Evolutionary conservation across 306 rosid genomes (phyloP), one percentile per base, ranked within the genome.

Genomic region (Dicorynia guianensis): DNA sequence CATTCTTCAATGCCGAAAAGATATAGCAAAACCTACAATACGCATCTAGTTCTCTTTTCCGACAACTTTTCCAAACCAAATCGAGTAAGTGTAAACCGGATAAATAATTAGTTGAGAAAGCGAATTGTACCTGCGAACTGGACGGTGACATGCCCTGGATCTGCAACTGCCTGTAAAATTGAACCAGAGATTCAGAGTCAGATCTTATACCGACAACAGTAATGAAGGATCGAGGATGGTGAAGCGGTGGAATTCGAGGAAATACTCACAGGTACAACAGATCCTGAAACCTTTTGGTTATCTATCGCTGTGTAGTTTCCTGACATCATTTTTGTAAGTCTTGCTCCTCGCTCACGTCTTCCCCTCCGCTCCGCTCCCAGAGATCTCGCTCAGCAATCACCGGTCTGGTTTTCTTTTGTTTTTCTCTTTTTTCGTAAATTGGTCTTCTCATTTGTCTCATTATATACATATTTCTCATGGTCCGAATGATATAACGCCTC

Each of bases 221-320:
- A 34, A 4, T 18, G 8, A 34, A 46, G 39, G 33, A 43, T n/a
- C 11, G 3, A 48, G 60, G 20, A 54, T 5, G 50, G 58, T 11
- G 60, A 36, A 15, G 10, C 8, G 20, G 60, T 59, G 60, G 55
- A 18, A 18, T 10, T 4, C 20, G 52, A 66, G 5, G 4, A 15
- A 39, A 11, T 3, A 66, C 90, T 78, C 52, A 92, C 97, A 19
- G 98, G 91, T 39, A 94, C 98, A 73, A 94, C 98, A 73, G 98
- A 92, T 88, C 97, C 98, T 1, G 96, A 86, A 69, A 90, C 77
- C 25, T 80, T 84, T 44, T 91, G 88, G 71, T 86, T 81, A 72
- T 92, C 97, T 63, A 94, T 74, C 49, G 87, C 63, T 3, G 95
- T 87, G n/a, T 92, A 94, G 11, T 85, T 88, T 47, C 98, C 98